Base-by-base conservation (phyloP, 495 filamentous ascomycete species). In the Sporormia fimetaria region DNA sequence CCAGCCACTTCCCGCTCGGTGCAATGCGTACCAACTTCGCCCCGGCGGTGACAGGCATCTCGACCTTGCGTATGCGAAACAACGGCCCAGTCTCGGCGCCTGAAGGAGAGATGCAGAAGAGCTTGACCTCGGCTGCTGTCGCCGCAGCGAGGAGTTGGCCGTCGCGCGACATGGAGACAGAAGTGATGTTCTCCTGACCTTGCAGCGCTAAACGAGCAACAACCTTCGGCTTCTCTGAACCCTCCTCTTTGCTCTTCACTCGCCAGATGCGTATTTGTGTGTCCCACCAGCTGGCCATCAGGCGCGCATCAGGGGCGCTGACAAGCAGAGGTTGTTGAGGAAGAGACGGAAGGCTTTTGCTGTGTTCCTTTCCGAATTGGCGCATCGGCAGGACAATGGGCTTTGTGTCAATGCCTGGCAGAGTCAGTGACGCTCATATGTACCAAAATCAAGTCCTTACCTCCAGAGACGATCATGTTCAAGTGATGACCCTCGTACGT, bases 221-320 rank as follows among this genome's bases (percentile, higher is more conserved):
- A 1, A 87, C 64, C 50, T 78, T 76, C 21, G 54, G 49, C 27
- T 43, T 54, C 31, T 37, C 37, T 0, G 40, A 6, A 12, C 34
- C 40, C 22, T 30, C 48, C 11, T 43, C 17, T 24, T 39, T 27
- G 9, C 20, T 31, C 6, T 50, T 41, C 20, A 67, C 40, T 0
- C 75, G 74, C 87, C 87, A 99, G 44, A 99, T 74, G 43, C 75
- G 75, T 17, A 95, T 64, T 52, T 94, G 83, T 46, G 79, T 70
- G 37, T 88, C 82, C 90, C 90, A 99, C 80, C 85, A 96, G 54
- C 83, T 86, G 63, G 88, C 74, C 8, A 98, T 63, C 12, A 93
- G 59, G 24, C 88, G 71, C 21, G 72, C 72, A 14, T 70, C 74
- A 2, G 78, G 70, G 9, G 86, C 75, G 36, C 82, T 84, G 20